Evolutionary conservation across 768 basidiomycete species (phyloP), one percentile per base, ranked within the genome.

Genomic region (Gloeopeniophorella convolvens): DNA sequence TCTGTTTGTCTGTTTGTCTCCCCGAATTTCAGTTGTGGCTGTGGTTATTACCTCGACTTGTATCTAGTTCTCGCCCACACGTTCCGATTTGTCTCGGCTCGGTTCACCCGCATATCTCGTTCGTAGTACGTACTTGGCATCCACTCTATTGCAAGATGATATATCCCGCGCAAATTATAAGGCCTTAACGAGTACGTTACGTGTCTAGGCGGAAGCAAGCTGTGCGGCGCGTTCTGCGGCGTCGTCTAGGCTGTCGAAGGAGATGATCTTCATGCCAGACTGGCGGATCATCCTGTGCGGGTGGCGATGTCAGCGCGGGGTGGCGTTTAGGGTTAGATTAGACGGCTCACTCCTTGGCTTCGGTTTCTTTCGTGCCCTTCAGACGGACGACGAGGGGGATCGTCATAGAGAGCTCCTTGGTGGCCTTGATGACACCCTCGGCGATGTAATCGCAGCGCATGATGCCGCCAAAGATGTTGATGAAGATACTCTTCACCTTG

Each of bases 391-490:
- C 80, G 41, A 99, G 67, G 40, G 96, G 96, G 51, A 98, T 85
- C 7, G 68, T 78, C 50, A 99, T 69, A 35, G 80, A 70, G 35
- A 99, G 77, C 65, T 98, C 96, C 68, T 89, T 89, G 24, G 94
- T 91, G 18, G 96, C 96, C 60, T 90, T 92, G 72, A 99, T 99
- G 64, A 98, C 95, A 69, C 96, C 96, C 67, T 95, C 92, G 3
- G 92, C 92, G 60, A 94, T 93, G 65, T 94, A 94, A 65, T 99
- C 96, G 62, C 96, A 99, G 63, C 96, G 83, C 96, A 99, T 99
- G 72, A 97, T 99, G 63, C 86, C 92, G 59, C 91, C 90, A 61
- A 94, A 93, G 65, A 93, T 92, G 72, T 99, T 99, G 71, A 99
- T 96, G 67, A 98, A 97, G 61, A 99, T 99, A 50, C 89, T 89